Conservation (phyloP, 1,284 basidiomycete genomes). For the Apiotrichum montevideense region DNA sequence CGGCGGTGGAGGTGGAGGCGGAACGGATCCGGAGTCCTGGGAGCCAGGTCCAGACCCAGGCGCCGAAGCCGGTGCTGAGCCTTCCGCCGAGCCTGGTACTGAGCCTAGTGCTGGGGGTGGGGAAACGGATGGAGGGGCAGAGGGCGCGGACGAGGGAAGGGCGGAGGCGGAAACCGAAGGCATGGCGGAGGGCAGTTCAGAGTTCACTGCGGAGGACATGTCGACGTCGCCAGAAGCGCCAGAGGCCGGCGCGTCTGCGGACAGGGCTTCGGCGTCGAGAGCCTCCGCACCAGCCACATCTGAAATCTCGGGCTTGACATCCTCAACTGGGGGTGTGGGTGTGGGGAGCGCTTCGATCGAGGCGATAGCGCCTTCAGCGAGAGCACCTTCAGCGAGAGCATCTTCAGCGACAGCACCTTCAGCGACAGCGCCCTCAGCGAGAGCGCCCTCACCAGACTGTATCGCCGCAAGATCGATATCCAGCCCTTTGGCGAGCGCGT, state of each 20-base stretch:
- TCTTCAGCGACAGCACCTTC: not conserved
- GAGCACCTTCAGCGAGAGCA: not conserved
- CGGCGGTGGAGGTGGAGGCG: slow-evolving; percentile 34
- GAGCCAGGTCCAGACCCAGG: not conserved
- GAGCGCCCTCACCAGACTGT: too few relatives aligned
- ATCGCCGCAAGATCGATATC: too few relatives aligned
- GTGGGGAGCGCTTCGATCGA: not conserved
- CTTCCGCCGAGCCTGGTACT: not conserved
- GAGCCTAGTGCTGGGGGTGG: not conserved
- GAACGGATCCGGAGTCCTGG: not conserved
- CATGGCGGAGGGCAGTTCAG: not conserved
- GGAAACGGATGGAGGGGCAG: not conserved
- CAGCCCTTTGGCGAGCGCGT: slow-evolving; percentile 2
- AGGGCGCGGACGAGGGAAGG: not conserved
- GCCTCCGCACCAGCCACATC: too few relatives aligned
- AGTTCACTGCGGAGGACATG: not conserved
- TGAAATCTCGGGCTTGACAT: not conserved
- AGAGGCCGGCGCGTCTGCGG: too few relatives aligned
- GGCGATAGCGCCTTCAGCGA: too few relatives aligned
- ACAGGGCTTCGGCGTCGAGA: too few relatives aligned
- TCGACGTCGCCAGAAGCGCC: too few relatives aligned
- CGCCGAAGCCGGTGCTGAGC: not conserved
- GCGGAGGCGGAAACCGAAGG: not conserved
- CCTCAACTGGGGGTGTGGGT: not conserved
- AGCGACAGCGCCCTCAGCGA: not conserved